A percentile compares a stretch with the other conserved stretches of the same genome.
These are phyloP conservation scores for Blepharisma japonicum DNA, from an alignment of 73 alveolate species.

Conservation along the genomic window DNA sequence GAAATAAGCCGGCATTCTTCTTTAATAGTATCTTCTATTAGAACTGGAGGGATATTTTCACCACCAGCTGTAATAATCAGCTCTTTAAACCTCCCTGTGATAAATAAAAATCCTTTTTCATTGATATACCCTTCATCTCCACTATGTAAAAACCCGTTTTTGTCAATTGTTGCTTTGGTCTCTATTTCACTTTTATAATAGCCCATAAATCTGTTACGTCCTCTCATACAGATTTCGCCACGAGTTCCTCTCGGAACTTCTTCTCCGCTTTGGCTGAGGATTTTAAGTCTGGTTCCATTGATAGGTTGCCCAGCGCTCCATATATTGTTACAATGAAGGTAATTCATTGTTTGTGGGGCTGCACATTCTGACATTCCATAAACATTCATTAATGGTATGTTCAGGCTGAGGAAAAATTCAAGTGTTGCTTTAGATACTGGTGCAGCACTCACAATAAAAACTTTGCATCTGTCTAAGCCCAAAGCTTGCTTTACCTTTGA, in stretches of 20 bases:
- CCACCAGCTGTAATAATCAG: conserved; percentile 96
- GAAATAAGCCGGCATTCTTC: conserved; percentile 65
- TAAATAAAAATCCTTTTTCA: conserved; percentile 72
- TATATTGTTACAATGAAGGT: neutral
- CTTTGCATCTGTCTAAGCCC: conserved; percentile 44
- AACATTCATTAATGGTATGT: conserved; percentile 42
- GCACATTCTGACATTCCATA: conserved; percentile 65
- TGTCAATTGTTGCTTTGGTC: conserved; percentile 80
- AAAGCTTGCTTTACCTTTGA: conserved; percentile 35
- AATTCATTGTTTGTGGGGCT: conserved; percentile 29
- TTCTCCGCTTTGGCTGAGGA: conserved; percentile 45
- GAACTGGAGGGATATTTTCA: conserved; percentile 95
- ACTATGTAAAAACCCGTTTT: conserved; percentile 86
- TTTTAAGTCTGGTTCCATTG: conserved; percentile 49
- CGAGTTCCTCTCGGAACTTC: conserved; percentile 48
- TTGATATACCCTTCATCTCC: conserved; percentile 94
- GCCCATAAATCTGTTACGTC: conserved; percentile 90
- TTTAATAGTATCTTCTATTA: conserved; percentile 78
- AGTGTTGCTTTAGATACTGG: conserved; percentile 43
- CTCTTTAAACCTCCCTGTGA: conserved; percentile 71
- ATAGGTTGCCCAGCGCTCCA: conserved; percentile 51
- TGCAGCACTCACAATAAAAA: conserved; percentile 55
- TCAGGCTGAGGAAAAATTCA: conserved; percentile 53
- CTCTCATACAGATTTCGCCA: conserved; percentile 96
- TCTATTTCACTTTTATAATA: conserved; percentile 82